Percentiles rank a stretch among this genome's conserved stretches.
phyloP scores from a whole-genome alignment of 2,329 filamentous ascomycete species.

The Penicillium sp. region DNA sequence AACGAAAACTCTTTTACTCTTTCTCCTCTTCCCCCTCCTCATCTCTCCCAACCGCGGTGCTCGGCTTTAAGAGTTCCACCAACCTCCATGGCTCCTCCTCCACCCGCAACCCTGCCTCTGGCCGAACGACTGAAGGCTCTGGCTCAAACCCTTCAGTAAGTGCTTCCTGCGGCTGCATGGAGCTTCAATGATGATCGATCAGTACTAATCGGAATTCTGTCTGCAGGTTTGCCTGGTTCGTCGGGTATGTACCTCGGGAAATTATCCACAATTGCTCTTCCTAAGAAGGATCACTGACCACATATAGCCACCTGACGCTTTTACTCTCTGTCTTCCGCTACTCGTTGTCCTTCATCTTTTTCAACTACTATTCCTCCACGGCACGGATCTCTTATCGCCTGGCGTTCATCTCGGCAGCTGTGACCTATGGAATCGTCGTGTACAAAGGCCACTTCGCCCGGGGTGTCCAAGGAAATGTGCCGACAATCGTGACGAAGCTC shows the following conservation, averaged over 20 bases:
- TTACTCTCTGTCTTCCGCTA: slow-evolving; percentile 84
- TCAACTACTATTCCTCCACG: slow-evolving; percentile 79
- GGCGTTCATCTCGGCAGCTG: slow-evolving; percentile 84
- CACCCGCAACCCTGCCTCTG: slow-evolving; percentile 68
- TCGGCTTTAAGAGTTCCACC: slow-evolving; percentile 5
- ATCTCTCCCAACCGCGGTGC: slow-evolving; percentile 1
- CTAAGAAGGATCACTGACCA: slow-evolving; percentile 22
- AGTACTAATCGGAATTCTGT: slow-evolving; percentile 32
- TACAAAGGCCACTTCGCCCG: slow-evolving; percentile 95
- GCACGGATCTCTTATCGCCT: slow-evolving; percentile 85
- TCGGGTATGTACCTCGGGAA: slow-evolving; percentile 61
- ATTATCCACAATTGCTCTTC: background rate
- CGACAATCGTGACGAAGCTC: slow-evolving; percentile 65
- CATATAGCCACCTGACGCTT: slow-evolving; percentile 75
- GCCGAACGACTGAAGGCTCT: slow-evolving; percentile 73
- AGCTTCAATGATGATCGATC: slow-evolving; percentile 10
- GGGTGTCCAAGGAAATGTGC: slow-evolving; percentile 66
- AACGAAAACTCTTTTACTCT: background rate
- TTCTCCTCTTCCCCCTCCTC: slow-evolving; percentile 8
- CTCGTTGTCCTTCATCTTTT: slow-evolving; percentile 77
- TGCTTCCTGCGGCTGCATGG: slow-evolving; percentile 39
- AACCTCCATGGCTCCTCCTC: slow-evolving; percentile 69
- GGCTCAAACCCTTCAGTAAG: slow-evolving; percentile 87
- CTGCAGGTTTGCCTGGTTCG: slow-evolving; percentile 68
- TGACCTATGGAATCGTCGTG: slow-evolving; percentile 96